phyloP scores from a whole-genome alignment of 305 asterid genomes.

The Fraxinus angustifolia region DNA sequence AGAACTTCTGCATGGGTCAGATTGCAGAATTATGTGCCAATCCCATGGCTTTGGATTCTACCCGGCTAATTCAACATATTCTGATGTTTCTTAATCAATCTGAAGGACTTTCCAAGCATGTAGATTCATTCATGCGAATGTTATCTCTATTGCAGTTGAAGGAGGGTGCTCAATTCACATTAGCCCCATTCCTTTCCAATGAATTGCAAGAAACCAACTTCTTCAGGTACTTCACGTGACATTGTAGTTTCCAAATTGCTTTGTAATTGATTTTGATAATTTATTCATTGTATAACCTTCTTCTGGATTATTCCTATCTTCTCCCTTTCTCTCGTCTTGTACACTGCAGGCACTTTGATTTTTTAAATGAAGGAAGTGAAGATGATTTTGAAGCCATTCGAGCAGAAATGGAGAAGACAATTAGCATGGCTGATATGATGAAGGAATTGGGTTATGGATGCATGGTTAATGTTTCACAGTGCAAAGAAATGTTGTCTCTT shows the following conservation, averaged over 20 bases:
- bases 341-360: conserved; percentile 55
- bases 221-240: conserved; percentile 51
- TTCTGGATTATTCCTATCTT: background rate
- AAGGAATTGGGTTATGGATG: conserved; percentile 93
- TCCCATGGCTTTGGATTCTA: conserved; percentile 52
- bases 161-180: conserved; percentile 56
- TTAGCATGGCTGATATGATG: conserved; percentile 85
- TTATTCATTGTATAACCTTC: background rate
- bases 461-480: conserved; percentile 63
- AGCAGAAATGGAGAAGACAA: conserved; percentile 93
- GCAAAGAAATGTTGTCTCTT: conserved; percentile 79
- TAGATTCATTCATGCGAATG: conserved; percentile 88
- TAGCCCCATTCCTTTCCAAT: conserved; percentile 70
- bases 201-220: conserved; percentile 58
- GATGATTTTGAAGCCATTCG: conserved; percentile 85
- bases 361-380: conserved; percentile 48
- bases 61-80: conserved; percentile 62
- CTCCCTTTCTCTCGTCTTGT: conserved; percentile 13
- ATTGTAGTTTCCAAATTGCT: background rate
- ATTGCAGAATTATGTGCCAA: conserved; percentile 56
- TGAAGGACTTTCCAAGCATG: conserved; percentile 78
- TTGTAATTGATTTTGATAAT: background rate
- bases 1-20: conserved; percentile 78
- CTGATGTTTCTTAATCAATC: conserved; percentile 74
- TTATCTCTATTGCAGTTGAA: conserved; percentile 65